Base-by-base conservation (phyloP, 306 rosid genomes). In the Albizia julibrissin region DNA sequence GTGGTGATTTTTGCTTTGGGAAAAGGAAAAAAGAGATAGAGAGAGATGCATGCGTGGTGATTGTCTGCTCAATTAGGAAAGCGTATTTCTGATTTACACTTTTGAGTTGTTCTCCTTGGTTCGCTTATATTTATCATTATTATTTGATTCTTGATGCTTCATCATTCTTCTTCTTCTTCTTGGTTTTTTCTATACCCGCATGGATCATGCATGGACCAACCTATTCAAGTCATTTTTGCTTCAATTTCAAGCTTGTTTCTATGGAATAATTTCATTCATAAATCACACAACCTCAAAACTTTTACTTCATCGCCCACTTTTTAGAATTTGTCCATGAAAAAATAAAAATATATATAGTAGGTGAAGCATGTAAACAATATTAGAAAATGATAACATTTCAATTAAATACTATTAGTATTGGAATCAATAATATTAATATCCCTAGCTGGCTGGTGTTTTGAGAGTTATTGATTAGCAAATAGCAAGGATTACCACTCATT, bases 51-150 rank as follows among this genome's bases (percentile, higher is more conserved):
- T 71, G 75, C 75, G 22, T 71, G 75, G 22, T 24, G 58, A 71
- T 71, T 71, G 75, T 58, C 37, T 71, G 56, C 56, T 43, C 22
- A 24, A 24, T 71, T 44, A 44, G 58, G 75, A 71, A 71, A 71
- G 14, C 58, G 4, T 14, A 6, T 14, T 22, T 43, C 58, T 70
- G 18, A 2, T 42, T 69, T 43, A 43, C 26, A 12, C 21, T 70
- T 70, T 22, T 44, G 39, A 24, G 13, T 24, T 44, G n/a, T 24
- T 44, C 10, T 42, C 7, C 58, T 71, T 43, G 24, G 8, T 11
- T 42, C 47, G 24, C n/a, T 37, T 5, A 34, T 34, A 34, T 5
- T 37, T 37, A 37, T 37, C 6, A 64, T 27, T 11, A 5, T 10
- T 14, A 3, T 13, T 27, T 10, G 15, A 19, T 67, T 34, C 44